Base-by-base conservation (phyloP, 139 green algal species). In the Marvania coccoides region DNA sequence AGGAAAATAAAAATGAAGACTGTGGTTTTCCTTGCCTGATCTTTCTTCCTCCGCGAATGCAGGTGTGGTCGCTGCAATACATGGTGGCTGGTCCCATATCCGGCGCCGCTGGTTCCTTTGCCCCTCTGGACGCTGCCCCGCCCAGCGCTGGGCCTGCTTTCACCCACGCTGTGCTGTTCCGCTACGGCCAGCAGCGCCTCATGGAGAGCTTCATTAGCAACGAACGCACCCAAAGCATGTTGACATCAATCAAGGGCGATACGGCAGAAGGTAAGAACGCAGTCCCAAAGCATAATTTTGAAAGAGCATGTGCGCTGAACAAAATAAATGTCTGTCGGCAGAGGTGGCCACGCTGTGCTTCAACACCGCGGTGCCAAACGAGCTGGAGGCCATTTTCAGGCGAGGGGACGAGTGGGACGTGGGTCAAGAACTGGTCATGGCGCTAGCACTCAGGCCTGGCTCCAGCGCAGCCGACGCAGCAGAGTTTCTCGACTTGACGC, bases 41-140 rank as follows among this genome's bases (percentile, higher is more conserved):
- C n/a, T n/a, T n/a, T n/a, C n/a, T n/a, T n/a, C n/a, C n/a, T n/a
- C n/a, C n/a, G n/a, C n/a, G n/a, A n/a, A n/a, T n/a, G n/a, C n/a
- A 47, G 24, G 35, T 70, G n/a, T 77, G 70, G 70, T 77, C 70
- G 14, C 54, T 72, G 12, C 70, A 77, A 31, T 77, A 72, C 53
- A 19, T 61, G 30, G 62, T 58, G 2, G 36, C 58, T 0, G 70
- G 70, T 30, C 70, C 70, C 48, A 67, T 77, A 26, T 67, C 39
- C 42, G 70, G 38, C 39, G 47, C 34, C 29, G 70, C 62, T 5
- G 70, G 70, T 3, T 56, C 62, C 8, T 47, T 72, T 1, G 26
- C 30, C 2, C 10, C n/a, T 6, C 36, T 58, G 35, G 48, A 8
- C 19, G 19, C 42, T 19, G 42, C 42, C 19, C 42, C 42, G 37